Conservation (phyloP, 176 grass and related monocot genomes). For the Elaeis guineensis region DNA sequence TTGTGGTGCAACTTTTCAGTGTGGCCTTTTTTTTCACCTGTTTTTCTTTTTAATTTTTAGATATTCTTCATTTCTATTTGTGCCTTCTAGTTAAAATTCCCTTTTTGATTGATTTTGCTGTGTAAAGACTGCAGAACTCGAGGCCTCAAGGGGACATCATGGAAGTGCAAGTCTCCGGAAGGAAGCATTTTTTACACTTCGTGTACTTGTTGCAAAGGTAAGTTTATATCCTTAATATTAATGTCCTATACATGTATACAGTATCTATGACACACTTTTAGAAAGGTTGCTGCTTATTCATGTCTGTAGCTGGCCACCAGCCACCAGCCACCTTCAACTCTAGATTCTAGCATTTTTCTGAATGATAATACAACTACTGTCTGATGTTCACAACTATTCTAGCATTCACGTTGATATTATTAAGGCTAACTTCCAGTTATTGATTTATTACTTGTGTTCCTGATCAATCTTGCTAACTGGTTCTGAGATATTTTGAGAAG, state of each 20-base stretch:
- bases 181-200: constrained; percentile 66
- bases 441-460: too few species aligned
- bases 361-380: too few species aligned
- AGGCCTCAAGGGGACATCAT: constrained; percentile 67
- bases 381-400: too few species aligned
- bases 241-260: neutral
- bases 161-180: constrained; percentile 75
- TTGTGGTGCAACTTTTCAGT: neutral
- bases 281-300: too few species aligned
- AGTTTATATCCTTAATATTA: constrained; percentile 5
- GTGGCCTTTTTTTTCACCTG: neutral
- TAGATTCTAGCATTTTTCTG: too few species aligned
- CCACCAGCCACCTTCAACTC: too few species aligned
- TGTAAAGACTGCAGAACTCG: constrained; percentile 66
- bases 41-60: constrained; percentile 12
- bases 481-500: too few species aligned
- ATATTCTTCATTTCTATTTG: neutral
- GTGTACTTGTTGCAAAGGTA: constrained; percentile 86
- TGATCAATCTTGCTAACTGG: too few species aligned
- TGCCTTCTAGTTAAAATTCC: neutral
- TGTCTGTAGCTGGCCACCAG: too few species aligned
- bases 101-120: constrained; percentile 17
- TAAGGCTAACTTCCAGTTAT: too few species aligned
- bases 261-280: too few species aligned
- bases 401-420: too few species aligned